phyloP scores from a whole-genome alignment of 306 rosid genomes.

The Corylus americana region DNA sequence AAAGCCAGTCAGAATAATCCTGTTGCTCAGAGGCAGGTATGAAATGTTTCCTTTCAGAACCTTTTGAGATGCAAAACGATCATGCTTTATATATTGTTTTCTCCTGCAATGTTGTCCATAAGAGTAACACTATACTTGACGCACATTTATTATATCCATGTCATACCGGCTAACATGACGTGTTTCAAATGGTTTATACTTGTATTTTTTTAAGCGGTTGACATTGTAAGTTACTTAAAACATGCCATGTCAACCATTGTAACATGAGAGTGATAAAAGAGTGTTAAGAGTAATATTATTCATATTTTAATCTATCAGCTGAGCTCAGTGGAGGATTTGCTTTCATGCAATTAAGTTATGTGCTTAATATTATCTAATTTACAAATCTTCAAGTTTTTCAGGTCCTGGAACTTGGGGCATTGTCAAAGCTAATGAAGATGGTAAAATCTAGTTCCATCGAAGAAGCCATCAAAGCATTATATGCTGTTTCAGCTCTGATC shows the following conservation, averaged over 20 bases:
- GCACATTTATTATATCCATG: no score
- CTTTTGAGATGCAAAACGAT: background rate
- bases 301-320: background rate
- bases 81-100: background rate
- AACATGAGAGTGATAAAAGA: no score
- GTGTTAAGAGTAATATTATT: no score
- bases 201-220: no score
- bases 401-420: conserved; percentile 74
- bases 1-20: conserved; percentile 86
- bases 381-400: conserved; percentile 26
- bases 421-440: conserved; percentile 66
- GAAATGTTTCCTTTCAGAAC: conserved; percentile 12
- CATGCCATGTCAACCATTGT: no score
- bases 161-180: no score
- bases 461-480: conserved; percentile 83
- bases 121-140: no score
- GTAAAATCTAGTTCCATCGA: conserved; percentile 59
- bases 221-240: no score
- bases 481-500: conserved; percentile 81
- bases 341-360: conserved; percentile 10
- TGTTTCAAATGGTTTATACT: no score
- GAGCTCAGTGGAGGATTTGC: background rate
- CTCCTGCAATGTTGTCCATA: background rate
- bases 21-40: conserved; percentile 75
- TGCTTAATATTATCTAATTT: conserved; percentile 23